phyloP scores from a whole-genome alignment of 805 yeast genomes.

The Schwanniomyces yamadae region DNA sequence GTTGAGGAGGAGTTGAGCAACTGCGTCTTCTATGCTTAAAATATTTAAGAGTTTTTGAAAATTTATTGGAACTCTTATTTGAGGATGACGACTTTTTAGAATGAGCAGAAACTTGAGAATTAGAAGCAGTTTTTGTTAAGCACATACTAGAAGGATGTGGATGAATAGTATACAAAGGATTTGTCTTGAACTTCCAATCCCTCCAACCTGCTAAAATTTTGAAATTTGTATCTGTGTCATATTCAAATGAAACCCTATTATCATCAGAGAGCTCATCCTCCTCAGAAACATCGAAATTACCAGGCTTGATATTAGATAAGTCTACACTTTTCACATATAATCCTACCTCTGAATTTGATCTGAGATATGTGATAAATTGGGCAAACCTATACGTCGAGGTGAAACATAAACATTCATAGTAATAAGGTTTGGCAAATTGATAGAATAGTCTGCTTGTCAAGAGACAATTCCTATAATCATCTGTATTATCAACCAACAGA shows the following conservation, averaged over 20 bases:
- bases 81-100: conserved; percentile 17
- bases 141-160: conserved; percentile 17
- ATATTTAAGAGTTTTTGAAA: conserved; percentile 20
- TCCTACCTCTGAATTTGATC: conserved; percentile 57
- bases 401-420: conserved; percentile 56
- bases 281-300: conserved; percentile 22
- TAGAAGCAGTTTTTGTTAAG: conserved; percentile 15
- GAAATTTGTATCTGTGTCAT: conserved; percentile 1
- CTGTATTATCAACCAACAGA: conserved; percentile 29
- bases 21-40: conserved; percentile 18
- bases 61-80: conserved; percentile 13
- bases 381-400: conserved; percentile 77
- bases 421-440: conserved; percentile 47
- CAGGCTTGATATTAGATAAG: conserved; percentile 47
- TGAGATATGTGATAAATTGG: conserved; percentile 71
- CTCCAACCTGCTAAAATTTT: conserved; percentile 79
- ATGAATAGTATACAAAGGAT: conserved; percentile 54
- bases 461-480: conserved; percentile 40
- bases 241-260: conserved; percentile 7
- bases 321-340: conserved; percentile 55
- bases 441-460: conserved; percentile 54
- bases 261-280: conserved; percentile 12
- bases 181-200: conserved; percentile 81
- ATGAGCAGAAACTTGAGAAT: conserved; percentile 16
- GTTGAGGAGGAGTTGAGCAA: conserved; percentile 1